These are phyloP conservation scores for Microthlaspi erraticum DNA, from an alignment of 345 rosid genomes.

Conservation along the genomic window DNA sequence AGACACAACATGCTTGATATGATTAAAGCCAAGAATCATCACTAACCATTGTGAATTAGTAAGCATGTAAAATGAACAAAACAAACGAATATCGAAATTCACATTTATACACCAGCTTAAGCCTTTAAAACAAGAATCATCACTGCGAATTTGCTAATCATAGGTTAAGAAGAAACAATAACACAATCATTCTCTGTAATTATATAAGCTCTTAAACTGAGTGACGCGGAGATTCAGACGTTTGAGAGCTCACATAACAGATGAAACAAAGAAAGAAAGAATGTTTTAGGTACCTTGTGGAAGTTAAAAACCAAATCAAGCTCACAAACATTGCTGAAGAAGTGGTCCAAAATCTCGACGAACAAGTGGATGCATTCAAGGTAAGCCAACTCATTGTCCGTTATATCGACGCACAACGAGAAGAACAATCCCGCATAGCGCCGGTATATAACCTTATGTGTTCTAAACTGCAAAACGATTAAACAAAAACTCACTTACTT, in stretches of 20 bases:
- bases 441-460: slow-evolving; percentile 90
- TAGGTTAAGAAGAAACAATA: slow-evolving; percentile 1
- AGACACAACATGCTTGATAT: neutral
- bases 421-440: slow-evolving; percentile 91
- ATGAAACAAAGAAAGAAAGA: neutral
- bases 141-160: neutral
- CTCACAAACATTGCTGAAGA: slow-evolving; percentile 97
- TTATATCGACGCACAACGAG: slow-evolving; percentile 87
- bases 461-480: slow-evolving; percentile 62
- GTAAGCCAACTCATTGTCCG: slow-evolving; percentile 90
- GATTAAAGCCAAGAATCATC: neutral
- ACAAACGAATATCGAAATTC: neutral
- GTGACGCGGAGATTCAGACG: neutral
- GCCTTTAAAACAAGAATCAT: neutral
- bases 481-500: neutral
- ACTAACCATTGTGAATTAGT: neutral
- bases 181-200: slow-evolving; percentile 10
- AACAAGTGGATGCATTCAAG: slow-evolving; percentile 92
- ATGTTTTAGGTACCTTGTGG: slow-evolving; percentile 69
- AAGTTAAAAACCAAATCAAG: slow-evolving; percentile 96
- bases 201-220: too few species aligned
- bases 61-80: neutral
- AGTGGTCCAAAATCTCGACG: slow-evolving; percentile 93
- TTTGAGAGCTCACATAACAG: neutral
- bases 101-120: neutral